phyloP scores from a whole-genome alignment of 768 basidiomycete genomes.

The Mrakia blollopis region DNA sequence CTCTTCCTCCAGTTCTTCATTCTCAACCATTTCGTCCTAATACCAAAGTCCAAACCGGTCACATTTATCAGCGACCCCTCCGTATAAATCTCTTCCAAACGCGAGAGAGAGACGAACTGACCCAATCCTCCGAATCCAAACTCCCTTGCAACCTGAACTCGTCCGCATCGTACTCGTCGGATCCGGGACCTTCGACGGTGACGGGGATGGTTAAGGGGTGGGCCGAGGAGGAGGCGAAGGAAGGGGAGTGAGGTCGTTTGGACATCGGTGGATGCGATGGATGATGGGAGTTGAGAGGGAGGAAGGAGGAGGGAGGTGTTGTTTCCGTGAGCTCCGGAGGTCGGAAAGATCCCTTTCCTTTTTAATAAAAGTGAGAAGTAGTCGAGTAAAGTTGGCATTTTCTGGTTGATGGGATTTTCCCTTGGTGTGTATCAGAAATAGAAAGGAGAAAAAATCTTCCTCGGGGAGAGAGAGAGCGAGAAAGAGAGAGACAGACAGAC shows the following conservation, averaged over 20 bases:
- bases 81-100: background rate
- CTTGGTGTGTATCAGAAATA: too few relatives aligned
- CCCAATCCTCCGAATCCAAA: conserved; percentile 11
- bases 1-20: background rate
- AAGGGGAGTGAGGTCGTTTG: background rate
- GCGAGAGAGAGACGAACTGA: too few relatives aligned
- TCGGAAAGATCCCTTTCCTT: too few relatives aligned
- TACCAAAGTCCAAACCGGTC: too few relatives aligned
- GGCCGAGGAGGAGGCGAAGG: background rate
- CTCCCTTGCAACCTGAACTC: background rate
- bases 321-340: too few relatives aligned
- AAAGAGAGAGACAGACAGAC: too few relatives aligned
- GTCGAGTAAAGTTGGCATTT: too few relatives aligned
- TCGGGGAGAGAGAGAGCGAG: too few relatives aligned
- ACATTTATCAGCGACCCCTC: background rate
- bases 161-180: background rate
- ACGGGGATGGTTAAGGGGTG: background rate
- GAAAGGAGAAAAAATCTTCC: too few relatives aligned
- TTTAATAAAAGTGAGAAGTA: too few relatives aligned
- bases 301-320: background rate
- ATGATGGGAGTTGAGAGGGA: background rate
- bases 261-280: conserved; percentile 3
- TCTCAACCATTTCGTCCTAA: background rate
- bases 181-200: background rate
- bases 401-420: too few relatives aligned